Conservation (phyloP, 768 basidiomycete species). For the Leccinellum albellum region DNA sequence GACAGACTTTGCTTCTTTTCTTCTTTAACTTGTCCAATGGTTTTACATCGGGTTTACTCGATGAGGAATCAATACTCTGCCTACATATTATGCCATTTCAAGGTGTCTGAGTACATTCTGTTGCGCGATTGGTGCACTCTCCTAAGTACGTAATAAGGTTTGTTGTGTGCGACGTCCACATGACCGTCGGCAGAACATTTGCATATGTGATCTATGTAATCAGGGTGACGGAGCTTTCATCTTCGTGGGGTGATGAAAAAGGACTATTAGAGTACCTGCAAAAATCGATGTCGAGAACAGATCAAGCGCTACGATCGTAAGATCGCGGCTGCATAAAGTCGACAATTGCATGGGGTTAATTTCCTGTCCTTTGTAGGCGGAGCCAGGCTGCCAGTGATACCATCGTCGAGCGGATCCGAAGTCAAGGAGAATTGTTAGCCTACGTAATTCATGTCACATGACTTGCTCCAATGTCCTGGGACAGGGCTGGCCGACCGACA, state of each 20-base stretch:
- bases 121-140: not conserved
- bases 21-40: not conserved
- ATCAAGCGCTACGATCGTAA: not conserved
- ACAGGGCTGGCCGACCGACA: not conserved
- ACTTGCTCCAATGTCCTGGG: not conserved
- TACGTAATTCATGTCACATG: not conserved
- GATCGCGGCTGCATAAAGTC: not conserved
- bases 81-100: not conserved
- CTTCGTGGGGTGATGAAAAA: not conserved
- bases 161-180: not conserved
- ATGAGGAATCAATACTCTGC: not conserved
- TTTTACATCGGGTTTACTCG: not conserved
- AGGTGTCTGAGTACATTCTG: not conserved
- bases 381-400: not conserved
- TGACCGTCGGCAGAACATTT: no score
- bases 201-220: no score
- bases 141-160: not conserved
- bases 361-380: not conserved
- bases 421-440: not conserved
- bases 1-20: not conserved
- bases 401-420: not conserved
- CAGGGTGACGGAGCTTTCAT: not conserved
- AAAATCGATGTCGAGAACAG: not conserved
- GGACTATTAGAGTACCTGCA: not conserved
- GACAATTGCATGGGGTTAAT: not conserved